Evolutionary conservation across 768 basidiomycete genomes (phyloP).

Genomic region (Mycena venus): DNA sequence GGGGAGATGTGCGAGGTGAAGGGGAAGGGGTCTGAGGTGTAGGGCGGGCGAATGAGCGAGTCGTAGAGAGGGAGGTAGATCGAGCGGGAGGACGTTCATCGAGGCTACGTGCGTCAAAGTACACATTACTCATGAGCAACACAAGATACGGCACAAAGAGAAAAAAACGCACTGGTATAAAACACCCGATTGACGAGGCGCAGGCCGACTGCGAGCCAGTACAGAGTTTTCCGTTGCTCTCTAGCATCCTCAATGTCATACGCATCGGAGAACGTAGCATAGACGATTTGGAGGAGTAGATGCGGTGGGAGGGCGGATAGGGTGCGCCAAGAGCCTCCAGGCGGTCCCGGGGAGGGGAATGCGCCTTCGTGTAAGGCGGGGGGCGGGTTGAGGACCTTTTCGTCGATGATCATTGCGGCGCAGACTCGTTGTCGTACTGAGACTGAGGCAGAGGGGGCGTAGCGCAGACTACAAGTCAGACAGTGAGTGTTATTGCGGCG

Average conservation of each 20-base stretch:
- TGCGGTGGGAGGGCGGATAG: constrained; percentile 65
- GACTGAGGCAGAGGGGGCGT: too few relatives aligned
- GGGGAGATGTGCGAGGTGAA: constrained; percentile 36
- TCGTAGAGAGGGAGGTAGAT: constrained; percentile 79
- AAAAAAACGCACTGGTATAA: constrained; percentile 66
- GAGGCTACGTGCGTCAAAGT: constrained; percentile 62
- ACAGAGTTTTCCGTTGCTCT: constrained; percentile 75
- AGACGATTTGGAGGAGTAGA: constrained; percentile 77
- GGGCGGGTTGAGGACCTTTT: constrained; percentile 29
- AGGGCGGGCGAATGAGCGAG: constrained; percentile 75
- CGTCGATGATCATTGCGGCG: constrained; percentile 34
- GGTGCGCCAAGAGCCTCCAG: constrained; percentile 28
- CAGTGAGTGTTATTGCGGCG: too few relatives aligned
- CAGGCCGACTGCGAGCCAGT: constrained; percentile 76
- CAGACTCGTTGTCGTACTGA: too few relatives aligned
- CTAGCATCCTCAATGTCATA: constrained; percentile 54
- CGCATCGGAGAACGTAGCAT: constrained; percentile 69
- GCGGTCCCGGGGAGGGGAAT: background rate
- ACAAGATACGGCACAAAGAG: background rate
- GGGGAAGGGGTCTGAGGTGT: constrained; percentile 86
- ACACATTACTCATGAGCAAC: background rate
- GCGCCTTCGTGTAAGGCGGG: constrained; percentile 27
- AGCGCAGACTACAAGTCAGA: too few relatives aligned
- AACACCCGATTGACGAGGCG: constrained; percentile 75
- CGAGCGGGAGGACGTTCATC: constrained; percentile 85